Conservation (phyloP, 305 asterid genomes). For the Ilex paraguariensis region DNA sequence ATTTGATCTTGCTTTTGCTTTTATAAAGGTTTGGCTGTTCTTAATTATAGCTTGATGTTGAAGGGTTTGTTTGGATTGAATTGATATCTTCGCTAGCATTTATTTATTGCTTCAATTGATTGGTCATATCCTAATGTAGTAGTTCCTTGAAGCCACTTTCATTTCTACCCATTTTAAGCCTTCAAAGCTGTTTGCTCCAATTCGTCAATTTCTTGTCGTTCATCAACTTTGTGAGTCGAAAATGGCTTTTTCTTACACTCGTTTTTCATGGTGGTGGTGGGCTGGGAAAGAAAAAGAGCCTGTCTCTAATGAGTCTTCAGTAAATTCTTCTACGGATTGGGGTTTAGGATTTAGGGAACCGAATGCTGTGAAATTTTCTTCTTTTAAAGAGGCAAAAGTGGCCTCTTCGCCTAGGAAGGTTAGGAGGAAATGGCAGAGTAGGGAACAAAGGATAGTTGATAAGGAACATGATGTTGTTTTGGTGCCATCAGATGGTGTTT, state of each 20-base stretch:
- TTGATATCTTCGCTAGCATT: too few species aligned
- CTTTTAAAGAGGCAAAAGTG: conserved; percentile 46
- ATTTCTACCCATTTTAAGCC: too few species aligned
- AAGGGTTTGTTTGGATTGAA: too few species aligned
- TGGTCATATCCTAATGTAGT: too few species aligned
- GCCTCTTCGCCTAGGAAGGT: conserved; percentile 51
- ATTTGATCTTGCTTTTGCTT: not conserved
- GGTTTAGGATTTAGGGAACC: conserved; percentile 67
- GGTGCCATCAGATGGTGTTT: conserved; percentile 89
- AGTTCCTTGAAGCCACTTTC: too few species aligned
- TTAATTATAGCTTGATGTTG: not conserved
- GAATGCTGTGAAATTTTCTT: conserved; percentile 46
- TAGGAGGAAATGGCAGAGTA: conserved; percentile 79
- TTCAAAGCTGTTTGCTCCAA: too few species aligned
- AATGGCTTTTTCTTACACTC: conserved; percentile 73
- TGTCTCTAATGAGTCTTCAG: conserved; percentile 49
- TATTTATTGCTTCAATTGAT: too few species aligned
- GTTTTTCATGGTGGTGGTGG: conserved; percentile 72
- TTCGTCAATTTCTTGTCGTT: too few species aligned
- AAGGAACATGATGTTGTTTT: conserved; percentile 73
- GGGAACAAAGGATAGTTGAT: conserved; percentile 72
- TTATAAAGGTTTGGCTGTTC: not conserved
- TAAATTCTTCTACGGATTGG: conserved; percentile 66
- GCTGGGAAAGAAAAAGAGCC: conserved; percentile 74
- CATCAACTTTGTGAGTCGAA: not conserved